Conservation (phyloP, 1,284 basidiomycete genomes). For the Cryptococcus sp. region DNA sequence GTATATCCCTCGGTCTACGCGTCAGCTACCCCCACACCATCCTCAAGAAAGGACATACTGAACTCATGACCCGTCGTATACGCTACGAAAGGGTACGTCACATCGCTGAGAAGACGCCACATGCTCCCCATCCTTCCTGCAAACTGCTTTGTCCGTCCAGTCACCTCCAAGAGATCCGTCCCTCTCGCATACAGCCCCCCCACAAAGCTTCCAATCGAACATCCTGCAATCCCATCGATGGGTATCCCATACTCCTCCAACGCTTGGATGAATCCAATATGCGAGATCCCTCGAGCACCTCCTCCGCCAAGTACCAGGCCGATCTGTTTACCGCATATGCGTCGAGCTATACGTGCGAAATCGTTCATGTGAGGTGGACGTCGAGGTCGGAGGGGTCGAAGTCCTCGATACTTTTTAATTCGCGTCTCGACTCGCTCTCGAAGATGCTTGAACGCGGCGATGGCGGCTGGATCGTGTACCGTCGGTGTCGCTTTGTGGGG, state of each 20-base stretch:
- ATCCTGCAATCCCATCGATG: constrained; percentile 81
- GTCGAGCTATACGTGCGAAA: constrained; percentile 83
- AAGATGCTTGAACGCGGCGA: constrained; percentile 67
- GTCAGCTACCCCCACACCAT: background rate
- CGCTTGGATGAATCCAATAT: constrained; percentile 83
- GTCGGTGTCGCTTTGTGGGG: constrained; percentile 53
- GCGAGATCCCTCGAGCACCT: constrained; percentile 89
- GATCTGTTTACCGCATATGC: constrained; percentile 88
- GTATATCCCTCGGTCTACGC: constrained; percentile 43
- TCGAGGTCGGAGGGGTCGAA: constrained; percentile 64
- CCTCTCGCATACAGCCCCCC: constrained; percentile 96
- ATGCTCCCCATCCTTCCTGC: constrained; percentile 86
- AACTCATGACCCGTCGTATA: constrained; percentile 98
- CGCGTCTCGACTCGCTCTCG: constrained; percentile 85
- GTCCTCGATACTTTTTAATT: constrained; percentile 77
- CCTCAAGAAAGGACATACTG: constrained; percentile 45
- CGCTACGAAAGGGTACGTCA: constrained; percentile 94
- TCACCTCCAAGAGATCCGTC: constrained; percentile 79
- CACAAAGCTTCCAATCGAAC: constrained; percentile 87
- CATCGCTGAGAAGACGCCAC: constrained; percentile 89
- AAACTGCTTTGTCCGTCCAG: constrained; percentile 66
- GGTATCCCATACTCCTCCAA: constrained; percentile 88
- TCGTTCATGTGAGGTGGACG: constrained; percentile 78
- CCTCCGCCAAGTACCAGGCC: constrained; percentile 94
- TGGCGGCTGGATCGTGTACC: constrained; percentile 77